Base-by-base conservation (phyloP, 768 basidiomycete genomes). In the Strobilomyces dryophilus region DNA sequence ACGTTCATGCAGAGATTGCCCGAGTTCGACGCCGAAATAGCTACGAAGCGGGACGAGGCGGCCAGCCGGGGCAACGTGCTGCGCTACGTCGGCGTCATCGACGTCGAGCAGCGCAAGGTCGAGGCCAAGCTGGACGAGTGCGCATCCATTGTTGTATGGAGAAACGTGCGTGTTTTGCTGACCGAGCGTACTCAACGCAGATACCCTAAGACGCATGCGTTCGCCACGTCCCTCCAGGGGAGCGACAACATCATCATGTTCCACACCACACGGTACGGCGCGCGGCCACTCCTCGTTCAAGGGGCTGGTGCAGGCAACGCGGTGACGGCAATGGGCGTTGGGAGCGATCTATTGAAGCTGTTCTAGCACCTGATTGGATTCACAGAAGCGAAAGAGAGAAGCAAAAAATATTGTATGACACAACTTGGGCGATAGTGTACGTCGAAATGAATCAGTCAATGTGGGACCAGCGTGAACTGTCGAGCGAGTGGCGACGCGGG, bases 221-320 rank as follows among this genome's bases (percentile, higher is more conserved):
- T 99, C 65, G 95, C 95, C 4, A 95, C 95, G 1, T 90, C 95
- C 2, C 81, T 99, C 14, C 90, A 92, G 20, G 97, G 95, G 1
- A 93, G 93, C 20, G 97, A 99, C 71, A 98, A 98, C 69, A 98
- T 99, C 66, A 82, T 99, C 67, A 90, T 97, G 77, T 98, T 98
- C 81, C 89, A 92, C 66, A 98, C 95, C 0, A 85, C 89, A 64
- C 79, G 97, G 39, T 99, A 99, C 66, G 84, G 87, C 3, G 80
- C 85, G 8, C 74, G 93, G 39, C 95, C 97, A 1, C 74, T 99
- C 51, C 91, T 98, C 55, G 79, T 99, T 32, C 95, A 98, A 64
- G 97, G 97, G 46, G 87, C 95, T 1, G 97, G 97, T 3, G 97
- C 97, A 0, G 97, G 97, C n/a, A 93, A 93, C 1, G 93, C 89